Evolutionary conservation across 2,329 filamentous ascomycete genomes (phyloP).

Genomic region (Phaeoacremonium minimum): DNA sequence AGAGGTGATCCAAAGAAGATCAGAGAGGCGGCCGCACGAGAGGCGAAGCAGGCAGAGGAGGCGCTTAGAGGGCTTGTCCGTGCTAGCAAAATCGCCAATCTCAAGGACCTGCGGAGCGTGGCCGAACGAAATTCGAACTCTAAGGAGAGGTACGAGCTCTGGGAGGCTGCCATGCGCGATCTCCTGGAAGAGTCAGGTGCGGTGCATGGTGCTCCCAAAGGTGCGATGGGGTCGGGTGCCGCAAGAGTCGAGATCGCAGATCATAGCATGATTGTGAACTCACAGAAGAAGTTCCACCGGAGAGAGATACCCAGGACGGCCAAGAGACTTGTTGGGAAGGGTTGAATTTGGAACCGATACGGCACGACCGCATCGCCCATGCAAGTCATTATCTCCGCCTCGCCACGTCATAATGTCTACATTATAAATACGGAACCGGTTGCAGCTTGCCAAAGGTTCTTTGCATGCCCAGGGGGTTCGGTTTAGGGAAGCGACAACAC

Average conservation of each 20-base stretch:
- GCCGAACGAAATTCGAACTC: slow-evolving; percentile 48
- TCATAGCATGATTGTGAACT: slow-evolving; percentile 62
- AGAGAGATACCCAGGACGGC: slow-evolving; percentile 47
- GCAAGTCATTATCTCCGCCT: no score
- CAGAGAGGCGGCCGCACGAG: slow-evolving; percentile 53
- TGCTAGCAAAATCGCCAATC: slow-evolving; percentile 59
- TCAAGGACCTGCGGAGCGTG: slow-evolving; percentile 57
- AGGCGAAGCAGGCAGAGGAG: slow-evolving; percentile 58
- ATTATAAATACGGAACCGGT: no score
- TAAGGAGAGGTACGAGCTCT: slow-evolving; percentile 53
- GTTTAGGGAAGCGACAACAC: no score
- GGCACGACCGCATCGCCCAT: no score
- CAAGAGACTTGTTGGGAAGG: slow-evolving; percentile 28
- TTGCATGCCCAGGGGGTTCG: no score
- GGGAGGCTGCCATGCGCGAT: slow-evolving; percentile 58
- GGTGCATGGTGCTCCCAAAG: slow-evolving; percentile 9
- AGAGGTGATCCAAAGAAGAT: slow-evolving; percentile 51
- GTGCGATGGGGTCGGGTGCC: slow-evolving; percentile 9
- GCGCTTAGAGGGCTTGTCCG: slow-evolving; percentile 55
- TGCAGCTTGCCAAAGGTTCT: no score
- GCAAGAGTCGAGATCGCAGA: slow-evolving; percentile 48
- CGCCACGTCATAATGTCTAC: no score
- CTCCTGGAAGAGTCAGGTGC: slow-evolving; percentile 34
- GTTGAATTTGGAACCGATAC: no score
- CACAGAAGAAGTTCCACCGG: slow-evolving; percentile 46